Percentiles rank a stretch among this genome's conserved stretches.
Conservation (phyloP, 139 green algal species). For the Nannochloris sp. region DNA sequence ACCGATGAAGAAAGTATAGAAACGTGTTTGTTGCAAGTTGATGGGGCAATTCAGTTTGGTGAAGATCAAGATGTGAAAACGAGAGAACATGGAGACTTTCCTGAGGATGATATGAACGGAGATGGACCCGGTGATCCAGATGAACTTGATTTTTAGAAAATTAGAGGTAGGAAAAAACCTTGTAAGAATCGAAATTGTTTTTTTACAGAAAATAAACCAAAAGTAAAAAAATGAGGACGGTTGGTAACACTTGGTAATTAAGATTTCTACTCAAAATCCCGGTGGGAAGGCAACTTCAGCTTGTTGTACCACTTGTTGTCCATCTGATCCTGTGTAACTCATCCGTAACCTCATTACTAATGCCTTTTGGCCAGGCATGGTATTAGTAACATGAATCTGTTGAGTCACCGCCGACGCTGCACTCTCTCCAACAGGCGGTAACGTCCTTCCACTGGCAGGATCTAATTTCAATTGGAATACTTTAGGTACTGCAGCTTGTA, state of each 20-base stretch:
- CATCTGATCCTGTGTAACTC: slow-evolving; percentile 28
- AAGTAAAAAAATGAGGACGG: too few species aligned
- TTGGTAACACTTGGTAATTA: too few species aligned
- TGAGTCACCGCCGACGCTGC: slow-evolving; percentile 46
- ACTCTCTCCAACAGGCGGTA: slow-evolving; percentile 4
- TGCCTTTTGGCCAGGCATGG: slow-evolving; percentile 61
- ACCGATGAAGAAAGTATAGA: slow-evolving; percentile 51
- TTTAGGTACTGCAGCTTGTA: slow-evolving; percentile 95
- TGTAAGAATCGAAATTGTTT: background rate
- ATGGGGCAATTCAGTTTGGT: slow-evolving; percentile 88
- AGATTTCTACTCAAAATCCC: slow-evolving; percentile 28
- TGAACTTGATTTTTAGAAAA: background rate
- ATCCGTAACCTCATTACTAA: slow-evolving; percentile 78
- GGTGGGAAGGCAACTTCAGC: slow-evolving; percentile 61
- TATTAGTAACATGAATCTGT: slow-evolving; percentile 76
- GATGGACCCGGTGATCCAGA: background rate
- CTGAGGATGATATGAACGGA: slow-evolving; percentile 24
- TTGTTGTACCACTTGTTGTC: slow-evolving; percentile 40
- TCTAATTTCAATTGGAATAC: slow-evolving; percentile 75
- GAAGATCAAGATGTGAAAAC: slow-evolving; percentile 89
- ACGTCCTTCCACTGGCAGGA: slow-evolving; percentile 37
- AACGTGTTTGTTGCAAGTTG: slow-evolving; percentile 69
- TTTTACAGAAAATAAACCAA: background rate
- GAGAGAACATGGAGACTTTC: slow-evolving; percentile 44
- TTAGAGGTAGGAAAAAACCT: slow-evolving; percentile 46